Conservation (phyloP, 2,329 filamentous ascomycete species). For the Fusarium aywerte region DNA sequence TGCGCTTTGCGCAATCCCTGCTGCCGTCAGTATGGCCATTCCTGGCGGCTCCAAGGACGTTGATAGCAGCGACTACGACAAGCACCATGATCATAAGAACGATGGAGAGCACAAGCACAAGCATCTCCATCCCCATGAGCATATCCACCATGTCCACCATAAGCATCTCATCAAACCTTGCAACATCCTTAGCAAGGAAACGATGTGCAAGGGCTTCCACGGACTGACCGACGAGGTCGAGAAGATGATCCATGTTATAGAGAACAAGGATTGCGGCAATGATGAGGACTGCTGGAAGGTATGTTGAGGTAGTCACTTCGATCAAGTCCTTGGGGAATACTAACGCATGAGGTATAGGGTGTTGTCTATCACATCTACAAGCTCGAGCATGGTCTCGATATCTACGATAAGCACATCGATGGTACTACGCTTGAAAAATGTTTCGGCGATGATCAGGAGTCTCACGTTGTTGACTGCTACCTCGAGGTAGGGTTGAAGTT, state of each 20-base stretch:
- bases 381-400: constrained; percentile 46
- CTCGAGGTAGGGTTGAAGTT: constrained; percentile 30
- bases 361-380: constrained; percentile 41
- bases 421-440: constrained; percentile 42
- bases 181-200: constrained; percentile 35
- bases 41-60: constrained; percentile 2
- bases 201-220: constrained; percentile 42
- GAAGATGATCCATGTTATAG: constrained; percentile 35
- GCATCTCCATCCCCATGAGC: constrained; percentile 28
- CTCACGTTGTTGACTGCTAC: constrained; percentile 45
- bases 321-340: neutral
- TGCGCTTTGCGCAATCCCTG: constrained; percentile 38
- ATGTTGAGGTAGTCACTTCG: neutral
- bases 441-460: constrained; percentile 41
- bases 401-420: constrained; percentile 46
- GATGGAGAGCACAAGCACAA: constrained; percentile 23
- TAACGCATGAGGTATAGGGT: constrained; percentile 30
- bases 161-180: constrained; percentile 34
- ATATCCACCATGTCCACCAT: constrained; percentile 28
- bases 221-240: constrained; percentile 41
- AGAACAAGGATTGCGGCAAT: constrained; percentile 32
- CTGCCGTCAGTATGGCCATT: constrained; percentile 9
- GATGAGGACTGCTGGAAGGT: constrained; percentile 44
- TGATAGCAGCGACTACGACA: neutral
- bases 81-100: constrained; percentile 20